Conservation (phyloP, 139 green algal species). For the Marvania coccoides region DNA sequence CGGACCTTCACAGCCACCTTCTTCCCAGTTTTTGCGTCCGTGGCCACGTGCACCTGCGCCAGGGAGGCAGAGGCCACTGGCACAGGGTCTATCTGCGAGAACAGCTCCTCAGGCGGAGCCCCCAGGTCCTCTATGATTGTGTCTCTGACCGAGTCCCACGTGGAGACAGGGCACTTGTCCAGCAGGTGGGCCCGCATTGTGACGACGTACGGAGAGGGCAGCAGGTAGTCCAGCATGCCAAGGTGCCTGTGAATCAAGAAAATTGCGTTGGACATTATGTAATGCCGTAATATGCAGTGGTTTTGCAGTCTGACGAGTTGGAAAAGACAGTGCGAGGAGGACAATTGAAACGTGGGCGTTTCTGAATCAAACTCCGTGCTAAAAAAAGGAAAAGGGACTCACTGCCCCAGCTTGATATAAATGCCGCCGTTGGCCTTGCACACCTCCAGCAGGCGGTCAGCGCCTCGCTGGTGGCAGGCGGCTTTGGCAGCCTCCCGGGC, state of each 20-base stretch:
- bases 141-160: conserved; percentile 34
- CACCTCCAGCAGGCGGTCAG: conserved; percentile 48
- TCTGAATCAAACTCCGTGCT: not conserved
- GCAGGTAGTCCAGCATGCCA: conserved; percentile 74
- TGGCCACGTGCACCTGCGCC: conserved; percentile 84
- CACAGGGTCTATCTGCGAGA: conserved; percentile 64
- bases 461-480: conserved; percentile 49
- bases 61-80: conserved; percentile 86
- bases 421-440: conserved; percentile 83
- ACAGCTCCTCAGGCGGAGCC: conserved; percentile 58
- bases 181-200: conserved; percentile 77
- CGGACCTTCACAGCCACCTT: conserved; percentile 79
- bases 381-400: conserved; percentile 13
- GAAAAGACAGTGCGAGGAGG: no score
- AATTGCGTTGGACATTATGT: no score
- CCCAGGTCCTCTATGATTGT: conserved; percentile 78
- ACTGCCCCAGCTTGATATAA: conserved; percentile 84
- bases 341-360: not conserved
- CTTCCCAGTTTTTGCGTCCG: conserved; percentile 42
- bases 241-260: conserved; percentile 5
- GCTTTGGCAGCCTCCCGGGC: conserved; percentile 14
- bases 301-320: no score
- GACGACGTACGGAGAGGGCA: conserved; percentile 79
- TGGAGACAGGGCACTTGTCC: conserved; percentile 69
- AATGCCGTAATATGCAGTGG: no score